phyloP scores from a whole-genome alignment of 1,284 basidiomycete genomes.

The Apiotrichum domesticum region DNA sequence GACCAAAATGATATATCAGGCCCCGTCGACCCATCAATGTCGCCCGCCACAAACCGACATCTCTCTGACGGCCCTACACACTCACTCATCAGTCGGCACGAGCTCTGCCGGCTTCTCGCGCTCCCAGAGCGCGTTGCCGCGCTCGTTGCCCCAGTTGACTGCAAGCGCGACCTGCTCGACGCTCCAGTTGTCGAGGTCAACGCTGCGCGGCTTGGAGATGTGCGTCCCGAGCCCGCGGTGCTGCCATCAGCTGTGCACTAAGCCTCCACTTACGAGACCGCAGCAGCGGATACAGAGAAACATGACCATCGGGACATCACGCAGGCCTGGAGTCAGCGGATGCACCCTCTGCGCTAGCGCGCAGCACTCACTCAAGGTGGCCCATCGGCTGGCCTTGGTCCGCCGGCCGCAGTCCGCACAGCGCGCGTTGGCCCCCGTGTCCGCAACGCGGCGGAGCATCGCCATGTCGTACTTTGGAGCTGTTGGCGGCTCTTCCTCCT shows the following conservation, averaged over 20 bases:
- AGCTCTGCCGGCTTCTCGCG: constrained; percentile 21
- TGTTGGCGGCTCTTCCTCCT: not conserved
- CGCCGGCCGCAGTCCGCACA: constrained; percentile 50
- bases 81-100: constrained; percentile 39
- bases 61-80: not conserved
- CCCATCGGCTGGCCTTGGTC: constrained; percentile 44
- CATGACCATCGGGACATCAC: constrained; percentile 47
- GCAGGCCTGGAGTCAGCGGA: constrained; percentile 23
- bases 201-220: constrained; percentile 50
- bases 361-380: constrained; percentile 39
- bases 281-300: constrained; percentile 53
- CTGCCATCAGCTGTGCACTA: constrained; percentile 1
- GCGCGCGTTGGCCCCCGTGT: constrained; percentile 32
- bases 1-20: not conserved
- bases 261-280: constrained; percentile 32
- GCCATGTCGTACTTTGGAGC: constrained; percentile 11
- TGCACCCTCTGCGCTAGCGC: too few relatives aligned
- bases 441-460: constrained; percentile 10
- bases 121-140: constrained; percentile 47
- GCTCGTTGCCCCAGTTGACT: constrained; percentile 45
- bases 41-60: not conserved
- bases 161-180: constrained; percentile 45
- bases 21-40: too few relatives aligned
- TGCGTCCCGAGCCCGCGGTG: constrained; percentile 53
- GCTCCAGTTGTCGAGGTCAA: constrained; percentile 52